Evolutionary conservation across 2,329 filamentous ascomycete genomes (phyloP).

Genomic region (Aureobasidium sp.): DNA sequence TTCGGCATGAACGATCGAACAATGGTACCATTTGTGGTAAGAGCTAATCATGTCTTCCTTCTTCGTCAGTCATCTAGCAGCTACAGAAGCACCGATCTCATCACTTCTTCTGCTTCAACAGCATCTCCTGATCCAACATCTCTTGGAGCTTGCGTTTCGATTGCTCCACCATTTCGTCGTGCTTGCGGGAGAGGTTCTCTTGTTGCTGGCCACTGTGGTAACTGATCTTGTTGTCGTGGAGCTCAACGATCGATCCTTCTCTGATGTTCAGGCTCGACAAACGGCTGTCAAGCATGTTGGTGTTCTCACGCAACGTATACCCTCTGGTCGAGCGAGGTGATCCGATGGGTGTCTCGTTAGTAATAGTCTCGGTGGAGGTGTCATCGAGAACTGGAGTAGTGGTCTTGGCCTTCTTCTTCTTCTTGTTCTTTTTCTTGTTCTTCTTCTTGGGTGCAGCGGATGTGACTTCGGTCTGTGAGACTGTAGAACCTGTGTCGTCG

Average conservation of each 20-base stretch:
- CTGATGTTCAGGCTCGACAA: not conserved
- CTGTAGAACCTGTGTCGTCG: not conserved
- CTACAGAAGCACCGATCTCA: not conserved
- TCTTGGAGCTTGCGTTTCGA: constrained; percentile 5
- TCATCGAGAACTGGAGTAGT: not conserved
- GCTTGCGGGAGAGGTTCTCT: not conserved
- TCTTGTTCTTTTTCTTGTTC: not conserved
- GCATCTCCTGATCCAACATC: not conserved
- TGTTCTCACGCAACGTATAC: not conserved
- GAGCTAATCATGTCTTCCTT: not conserved
- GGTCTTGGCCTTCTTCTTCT: constrained; percentile 11
- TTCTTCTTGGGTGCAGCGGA: not conserved
- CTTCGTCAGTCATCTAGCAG: not conserved
- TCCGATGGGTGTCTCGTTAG: not conserved
- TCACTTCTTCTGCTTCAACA: constrained; percentile 9
- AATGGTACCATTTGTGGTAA: not conserved
- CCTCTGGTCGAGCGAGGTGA: not conserved
- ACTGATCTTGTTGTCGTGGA: not conserved
- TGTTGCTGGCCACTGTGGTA: not conserved
- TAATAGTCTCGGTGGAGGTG: constrained; percentile 1
- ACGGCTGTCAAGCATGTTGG: not conserved
- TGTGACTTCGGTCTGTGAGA: not conserved
- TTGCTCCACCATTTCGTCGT: not conserved
- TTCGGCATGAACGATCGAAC: not conserved
- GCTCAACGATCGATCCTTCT: not conserved